Evolutionary conservation across 768 basidiomycete species (phyloP).

Genomic region (Paxillus rubicundulus): DNA sequence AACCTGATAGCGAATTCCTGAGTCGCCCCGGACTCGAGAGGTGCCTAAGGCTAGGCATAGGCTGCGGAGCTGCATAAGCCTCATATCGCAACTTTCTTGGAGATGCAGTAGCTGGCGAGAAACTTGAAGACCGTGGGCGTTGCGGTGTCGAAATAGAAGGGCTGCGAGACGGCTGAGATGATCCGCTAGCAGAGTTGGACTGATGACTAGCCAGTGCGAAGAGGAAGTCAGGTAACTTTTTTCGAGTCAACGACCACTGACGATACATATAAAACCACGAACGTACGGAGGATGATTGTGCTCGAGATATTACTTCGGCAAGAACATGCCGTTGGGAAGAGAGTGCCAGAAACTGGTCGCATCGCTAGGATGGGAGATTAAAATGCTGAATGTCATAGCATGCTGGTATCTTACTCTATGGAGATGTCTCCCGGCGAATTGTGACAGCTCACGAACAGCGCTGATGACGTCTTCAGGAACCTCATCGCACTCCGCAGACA

Average conservation of each 20-base stretch:
- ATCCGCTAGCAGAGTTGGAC: conserved; percentile 4
- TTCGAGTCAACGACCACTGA: conserved; percentile 3
- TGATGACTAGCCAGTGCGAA: conserved; percentile 43
- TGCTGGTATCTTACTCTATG: conserved; percentile 44
- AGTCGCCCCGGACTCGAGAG: conserved; percentile 29
- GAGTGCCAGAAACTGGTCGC: conserved; percentile 61
- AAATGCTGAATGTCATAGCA: background rate
- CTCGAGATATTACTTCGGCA: conserved; percentile 43
- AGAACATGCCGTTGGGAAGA: conserved; percentile 45
- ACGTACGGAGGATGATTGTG: conserved; percentile 57
- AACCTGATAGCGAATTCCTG: conserved; percentile 38
- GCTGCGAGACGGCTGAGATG: conserved; percentile 9
- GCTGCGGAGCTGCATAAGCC: conserved; percentile 64
- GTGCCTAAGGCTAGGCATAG: conserved; percentile 43
- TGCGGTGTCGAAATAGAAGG: conserved; percentile 6
- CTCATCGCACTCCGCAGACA: conserved; percentile 57
- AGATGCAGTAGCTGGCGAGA: conserved; percentile 29
- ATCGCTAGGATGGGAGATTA: conserved; percentile 48
- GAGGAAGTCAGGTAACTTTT: conserved; percentile 72
- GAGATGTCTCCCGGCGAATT: conserved; percentile 52
- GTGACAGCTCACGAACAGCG: conserved; percentile 42
- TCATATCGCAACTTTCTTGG: conserved; percentile 60
- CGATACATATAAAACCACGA: conserved; percentile 1
- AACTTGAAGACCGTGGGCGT: conserved; percentile 15
- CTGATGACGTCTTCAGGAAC: conserved; percentile 46